phyloP scores from a whole-genome alignment of 2,329 filamentous ascomycete species.

The Didymella keratinophila region DNA sequence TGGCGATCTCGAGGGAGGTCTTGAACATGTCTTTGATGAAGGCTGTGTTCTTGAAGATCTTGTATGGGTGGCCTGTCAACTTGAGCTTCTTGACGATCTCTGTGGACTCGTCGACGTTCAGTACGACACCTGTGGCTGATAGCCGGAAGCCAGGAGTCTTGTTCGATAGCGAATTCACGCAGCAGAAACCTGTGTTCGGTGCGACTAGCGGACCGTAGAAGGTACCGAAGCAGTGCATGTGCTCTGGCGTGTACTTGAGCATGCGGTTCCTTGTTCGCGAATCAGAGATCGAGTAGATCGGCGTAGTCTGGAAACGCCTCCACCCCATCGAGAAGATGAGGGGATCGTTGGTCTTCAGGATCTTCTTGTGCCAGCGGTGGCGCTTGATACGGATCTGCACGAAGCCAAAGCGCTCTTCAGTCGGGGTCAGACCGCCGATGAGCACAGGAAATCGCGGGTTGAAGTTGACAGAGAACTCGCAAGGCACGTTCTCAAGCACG shows the following conservation, averaged over 20 bases:
- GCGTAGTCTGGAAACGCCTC: constrained; percentile 91
- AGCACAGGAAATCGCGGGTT: constrained; percentile 83
- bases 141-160: constrained; percentile 91
- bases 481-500: constrained; percentile 86
- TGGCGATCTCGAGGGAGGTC: constrained; percentile 90
- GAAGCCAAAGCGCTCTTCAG: constrained; percentile 94
- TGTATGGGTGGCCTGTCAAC: constrained; percentile 90
- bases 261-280: constrained; percentile 93
- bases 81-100: constrained; percentile 99
- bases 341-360: constrained; percentile 96
- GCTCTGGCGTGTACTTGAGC: constrained; percentile 98
- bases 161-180: constrained; percentile 86
- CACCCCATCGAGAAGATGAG: constrained; percentile 97
- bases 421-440: constrained; percentile 88
- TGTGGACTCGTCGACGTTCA: constrained; percentile 92
- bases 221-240: constrained; percentile 98
- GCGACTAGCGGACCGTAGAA: constrained; percentile 95
- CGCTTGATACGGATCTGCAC: constrained; percentile 96
- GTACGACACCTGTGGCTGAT: constrained; percentile 89
- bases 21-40: constrained; percentile 99
- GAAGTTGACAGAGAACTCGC: constrained; percentile 87
- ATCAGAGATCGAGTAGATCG: constrained; percentile 94
- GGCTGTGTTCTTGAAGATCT: constrained; percentile 99
- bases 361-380: constrained; percentile 99
- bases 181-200: constrained; percentile 94